Conservation (phyloP, 176 grass and related monocot genomes). For the Coix lacrymajobi region DNA sequence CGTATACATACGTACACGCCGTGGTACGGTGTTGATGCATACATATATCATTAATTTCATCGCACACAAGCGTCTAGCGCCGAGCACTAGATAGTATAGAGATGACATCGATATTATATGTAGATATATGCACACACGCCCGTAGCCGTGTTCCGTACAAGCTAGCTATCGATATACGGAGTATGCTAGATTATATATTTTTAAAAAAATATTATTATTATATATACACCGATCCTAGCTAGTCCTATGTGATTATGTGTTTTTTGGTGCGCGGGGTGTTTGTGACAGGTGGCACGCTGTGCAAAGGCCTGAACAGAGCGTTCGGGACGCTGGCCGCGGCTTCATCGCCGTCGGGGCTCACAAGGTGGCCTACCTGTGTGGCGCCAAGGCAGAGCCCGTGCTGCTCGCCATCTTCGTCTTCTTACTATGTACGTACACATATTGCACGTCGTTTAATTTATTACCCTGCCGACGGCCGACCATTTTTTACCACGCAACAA, state of each 20-base stretch:
- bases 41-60: background rate
- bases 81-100: too few species aligned
- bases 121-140: background rate
- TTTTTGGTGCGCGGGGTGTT: background rate
- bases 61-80: background rate
- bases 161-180: background rate
- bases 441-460: too few species aligned
- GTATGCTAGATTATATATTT: too few species aligned
- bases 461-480: too few species aligned
- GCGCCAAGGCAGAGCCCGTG: background rate
- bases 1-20: background rate
- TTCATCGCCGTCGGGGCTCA: conserved; percentile 11
- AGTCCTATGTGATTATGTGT: background rate
- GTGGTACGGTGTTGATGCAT: background rate
- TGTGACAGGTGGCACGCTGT: background rate
- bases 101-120: background rate
- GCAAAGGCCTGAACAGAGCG: background rate
- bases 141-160: background rate
- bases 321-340: background rate
- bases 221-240: too few species aligned
- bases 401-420: background rate
- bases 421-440: conserved; percentile 43
- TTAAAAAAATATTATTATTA: too few species aligned
- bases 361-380: background rate
- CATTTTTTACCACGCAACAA: too few species aligned